Evolutionary conservation across 768 basidiomycete genomes (phyloP).

Genomic region (Termitomyces sp.): DNA sequence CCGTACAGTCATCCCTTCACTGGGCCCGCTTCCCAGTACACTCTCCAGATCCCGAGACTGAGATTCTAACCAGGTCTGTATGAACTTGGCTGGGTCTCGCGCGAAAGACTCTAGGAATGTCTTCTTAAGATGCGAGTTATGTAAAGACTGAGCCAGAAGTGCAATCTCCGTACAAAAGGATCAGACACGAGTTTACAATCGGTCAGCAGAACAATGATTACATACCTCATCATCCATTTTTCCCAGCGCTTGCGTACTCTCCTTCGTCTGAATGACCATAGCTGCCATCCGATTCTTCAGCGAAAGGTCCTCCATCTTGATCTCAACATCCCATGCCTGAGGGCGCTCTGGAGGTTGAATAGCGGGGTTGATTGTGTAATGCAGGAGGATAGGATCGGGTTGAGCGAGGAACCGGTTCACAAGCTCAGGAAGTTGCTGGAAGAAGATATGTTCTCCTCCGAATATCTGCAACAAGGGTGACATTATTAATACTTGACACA

Average conservation of each 20-base stretch:
- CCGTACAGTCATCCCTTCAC: conserved; percentile 74
- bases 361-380: conserved; percentile 70
- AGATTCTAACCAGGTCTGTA: conserved; percentile 88
- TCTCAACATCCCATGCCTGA: conserved; percentile 82
- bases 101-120: conserved; percentile 86
- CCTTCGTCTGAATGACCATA: conserved; percentile 67
- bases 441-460: conserved; percentile 63
- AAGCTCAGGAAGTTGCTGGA: conserved; percentile 81
- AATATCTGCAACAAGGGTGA: conserved; percentile 52
- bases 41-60: conserved; percentile 91
- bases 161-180: conserved; percentile 55
- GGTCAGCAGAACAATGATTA: background rate
- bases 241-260: conserved; percentile 61
- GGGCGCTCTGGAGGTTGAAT: conserved; percentile 65
- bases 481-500: background rate
- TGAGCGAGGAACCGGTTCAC: conserved; percentile 77
- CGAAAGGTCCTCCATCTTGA: conserved; percentile 80
- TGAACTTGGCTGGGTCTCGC: conserved; percentile 73
- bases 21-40: conserved; percentile 83
- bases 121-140: conserved; percentile 83
- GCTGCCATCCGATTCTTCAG: conserved; percentile 75
- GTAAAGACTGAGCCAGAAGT: conserved; percentile 78
- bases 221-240: conserved; percentile 87
- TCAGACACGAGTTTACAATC: background rate
- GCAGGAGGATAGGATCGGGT: conserved; percentile 78